These are phyloP conservation scores for Omphalotus guepiniiformis DNA, from an alignment of 768 basidiomycete genomes.

Conservation along the genomic window DNA sequence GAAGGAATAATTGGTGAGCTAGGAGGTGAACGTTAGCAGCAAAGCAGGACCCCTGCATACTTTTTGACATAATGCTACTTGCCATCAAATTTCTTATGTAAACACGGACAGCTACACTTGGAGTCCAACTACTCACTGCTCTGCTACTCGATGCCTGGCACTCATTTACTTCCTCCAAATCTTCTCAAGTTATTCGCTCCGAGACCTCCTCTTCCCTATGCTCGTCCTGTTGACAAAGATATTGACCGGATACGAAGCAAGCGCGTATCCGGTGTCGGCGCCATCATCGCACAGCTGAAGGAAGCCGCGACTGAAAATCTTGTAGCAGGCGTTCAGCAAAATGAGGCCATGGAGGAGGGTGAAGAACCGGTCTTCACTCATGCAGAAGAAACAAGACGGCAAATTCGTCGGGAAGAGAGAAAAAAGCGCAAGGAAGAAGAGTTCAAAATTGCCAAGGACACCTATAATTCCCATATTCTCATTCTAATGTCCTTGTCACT, in stretches of 20 bases:
- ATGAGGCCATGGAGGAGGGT: constrained; percentile 77
- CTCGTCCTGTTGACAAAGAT: constrained; percentile 81
- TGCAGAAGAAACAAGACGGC: constrained; percentile 78
- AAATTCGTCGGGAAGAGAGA: constrained; percentile 72
- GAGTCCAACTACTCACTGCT: no score
- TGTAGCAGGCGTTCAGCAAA: constrained; percentile 46
- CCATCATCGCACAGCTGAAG: constrained; percentile 65
- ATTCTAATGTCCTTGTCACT: constrained; percentile 5
- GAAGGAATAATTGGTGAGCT: no score
- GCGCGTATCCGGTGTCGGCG: constrained; percentile 71
- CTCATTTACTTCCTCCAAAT: constrained; percentile 91
- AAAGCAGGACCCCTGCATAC: no score
- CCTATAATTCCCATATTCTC: constrained; percentile 55
- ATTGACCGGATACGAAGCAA: constrained; percentile 69
- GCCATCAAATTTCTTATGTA: no score
- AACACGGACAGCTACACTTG: no score
- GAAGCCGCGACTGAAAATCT: constrained; percentile 73
- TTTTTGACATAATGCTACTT: no score
- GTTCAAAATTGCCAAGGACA: constrained; percentile 78
- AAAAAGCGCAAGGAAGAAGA: constrained; percentile 73
- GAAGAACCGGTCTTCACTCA: constrained; percentile 79
- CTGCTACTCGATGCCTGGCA: constrained; percentile 67
- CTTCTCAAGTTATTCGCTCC: constrained; percentile 96
- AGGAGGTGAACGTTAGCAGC: no score
- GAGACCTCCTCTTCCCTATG: constrained; percentile 83